phyloP scores from a whole-genome alignment of 495 filamentous ascomycete genomes.

The Aspergillus sparsus region DNA sequence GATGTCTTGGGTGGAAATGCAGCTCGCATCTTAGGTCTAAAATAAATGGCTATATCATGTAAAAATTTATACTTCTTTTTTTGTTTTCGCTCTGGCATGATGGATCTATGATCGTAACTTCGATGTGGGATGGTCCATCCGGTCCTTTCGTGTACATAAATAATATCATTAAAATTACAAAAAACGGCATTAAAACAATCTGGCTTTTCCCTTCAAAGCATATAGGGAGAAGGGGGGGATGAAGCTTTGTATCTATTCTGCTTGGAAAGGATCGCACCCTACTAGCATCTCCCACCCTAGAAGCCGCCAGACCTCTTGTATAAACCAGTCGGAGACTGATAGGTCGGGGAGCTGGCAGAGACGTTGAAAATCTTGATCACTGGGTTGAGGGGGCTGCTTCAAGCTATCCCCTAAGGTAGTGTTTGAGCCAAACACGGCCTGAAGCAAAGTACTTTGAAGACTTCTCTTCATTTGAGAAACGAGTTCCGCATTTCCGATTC shows the following conservation, averaged over 20 bases:
- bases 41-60: slow-evolving; percentile 25
- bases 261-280: slow-evolving; percentile 3
- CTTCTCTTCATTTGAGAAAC: slow-evolving; percentile 29
- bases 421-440: slow-evolving; percentile 40
- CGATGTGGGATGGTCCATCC: neutral
- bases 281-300: slow-evolving; percentile 50
- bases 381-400: slow-evolving; percentile 27
- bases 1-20: slow-evolving; percentile 73
- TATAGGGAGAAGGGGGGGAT: neutral
- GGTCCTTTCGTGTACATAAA: slow-evolving; percentile 12
- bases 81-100: slow-evolving; percentile 1
- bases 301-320: slow-evolving; percentile 50
- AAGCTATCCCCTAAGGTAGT: slow-evolving; percentile 28
- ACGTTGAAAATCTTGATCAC: slow-evolving; percentile 16
- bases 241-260: neutral
- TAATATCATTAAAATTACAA: slow-evolving; percentile 3
- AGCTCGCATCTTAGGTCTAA: slow-evolving; percentile 59
- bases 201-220: neutral
- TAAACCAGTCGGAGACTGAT: slow-evolving; percentile 46
- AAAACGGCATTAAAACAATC: neutral
- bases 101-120: slow-evolving; percentile 1
- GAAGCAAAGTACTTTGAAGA: slow-evolving; percentile 45
- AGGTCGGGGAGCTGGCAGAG: slow-evolving; percentile 11
- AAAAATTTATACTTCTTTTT: neutral
- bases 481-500: slow-evolving; percentile 14